Evolutionary conservation across 2,329 filamentous ascomycete genomes (phyloP).

Genomic region (Raffaelea albimanens): DNA sequence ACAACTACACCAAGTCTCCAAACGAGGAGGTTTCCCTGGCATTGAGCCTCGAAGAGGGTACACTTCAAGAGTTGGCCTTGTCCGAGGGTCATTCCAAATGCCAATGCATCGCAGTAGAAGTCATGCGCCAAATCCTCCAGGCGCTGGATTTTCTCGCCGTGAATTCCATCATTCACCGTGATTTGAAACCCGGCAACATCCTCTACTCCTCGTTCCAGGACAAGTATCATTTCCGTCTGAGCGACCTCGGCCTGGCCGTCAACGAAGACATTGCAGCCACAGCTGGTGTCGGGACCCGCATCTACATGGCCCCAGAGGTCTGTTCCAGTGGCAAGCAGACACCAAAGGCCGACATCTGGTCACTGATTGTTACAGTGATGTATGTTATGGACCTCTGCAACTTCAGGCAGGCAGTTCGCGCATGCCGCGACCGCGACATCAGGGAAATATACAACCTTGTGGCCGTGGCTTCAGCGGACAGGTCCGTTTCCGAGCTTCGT

Average conservation of each 20-base stretch:
- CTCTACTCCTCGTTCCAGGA: neutral
- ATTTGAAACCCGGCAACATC: conserved; percentile 1
- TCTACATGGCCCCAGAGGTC: neutral
- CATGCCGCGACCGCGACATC: no score
- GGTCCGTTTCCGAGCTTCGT: neutral
- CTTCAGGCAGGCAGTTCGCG: no score
- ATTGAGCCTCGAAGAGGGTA: neutral
- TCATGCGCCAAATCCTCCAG: neutral
- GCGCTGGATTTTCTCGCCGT: conserved; percentile 4
- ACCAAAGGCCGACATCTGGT: neutral
- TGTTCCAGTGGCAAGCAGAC: neutral
- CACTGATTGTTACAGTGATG: neutral
- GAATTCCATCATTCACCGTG: neutral
- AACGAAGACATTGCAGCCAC: neutral
- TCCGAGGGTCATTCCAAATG: neutral
- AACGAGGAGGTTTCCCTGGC: neutral
- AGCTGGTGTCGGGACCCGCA: neutral
- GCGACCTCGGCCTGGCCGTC: conserved; percentile 4
- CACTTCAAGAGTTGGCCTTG: neutral
- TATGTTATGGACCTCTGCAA: neutral
- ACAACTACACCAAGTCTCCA: neutral
- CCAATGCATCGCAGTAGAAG: neutral
- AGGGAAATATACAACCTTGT: no score
- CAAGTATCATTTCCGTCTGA: neutral
- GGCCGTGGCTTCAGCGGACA: no score